A percentile compares a stretch with the other conserved stretches of the same genome.
Conservation (phyloP, 306 rosid species). For the Carpinus fangiana region DNA sequence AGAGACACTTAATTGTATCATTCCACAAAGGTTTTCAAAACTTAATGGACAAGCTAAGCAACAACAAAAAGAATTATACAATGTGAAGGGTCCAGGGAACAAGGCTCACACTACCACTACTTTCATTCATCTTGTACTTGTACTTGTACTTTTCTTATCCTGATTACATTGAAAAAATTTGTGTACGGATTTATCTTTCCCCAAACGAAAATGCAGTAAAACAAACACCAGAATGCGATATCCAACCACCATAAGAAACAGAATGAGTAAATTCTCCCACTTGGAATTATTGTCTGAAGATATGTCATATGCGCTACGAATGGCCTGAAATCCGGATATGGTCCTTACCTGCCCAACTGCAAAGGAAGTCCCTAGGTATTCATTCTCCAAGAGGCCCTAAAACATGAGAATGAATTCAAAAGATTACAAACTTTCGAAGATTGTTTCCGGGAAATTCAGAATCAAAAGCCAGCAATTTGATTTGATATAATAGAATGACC, state of each 20-base stretch:
- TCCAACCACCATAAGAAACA: conserved; percentile 85
- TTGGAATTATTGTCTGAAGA: conserved; percentile 68
- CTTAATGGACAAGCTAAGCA: conserved; percentile 30
- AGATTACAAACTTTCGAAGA: conserved; percentile 1
- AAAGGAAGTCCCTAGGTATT: conserved; percentile 76
- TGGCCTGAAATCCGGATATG: conserved; percentile 90
- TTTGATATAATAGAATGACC: background rate
- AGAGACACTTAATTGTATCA: conserved; percentile 25
- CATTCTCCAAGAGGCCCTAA: conserved; percentile 95
- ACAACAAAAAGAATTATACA: conserved; percentile 41
- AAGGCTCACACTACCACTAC: conserved; percentile 23
- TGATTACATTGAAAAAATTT: conserved; percentile 54
- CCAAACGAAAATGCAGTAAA: conserved; percentile 49
- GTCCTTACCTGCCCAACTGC: conserved; percentile 95
- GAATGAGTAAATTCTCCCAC: conserved; percentile 82
- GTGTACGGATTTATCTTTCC: conserved; percentile 44
- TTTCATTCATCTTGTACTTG: conserved; percentile 57
- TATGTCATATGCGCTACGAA: conserved; percentile 69
- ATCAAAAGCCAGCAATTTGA: background rate
- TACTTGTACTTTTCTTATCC: conserved; percentile 46
- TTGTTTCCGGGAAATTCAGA: background rate
- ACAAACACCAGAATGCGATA: conserved; percentile 69
- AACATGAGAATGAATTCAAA: conserved; percentile 3
- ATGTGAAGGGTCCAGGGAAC: conserved; percentile 19
- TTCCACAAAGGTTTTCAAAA: conserved; percentile 35